These are phyloP conservation scores for Eurotiales sp. DNA, from an alignment of 2,329 filamentous ascomycete species.

Conservation along the genomic window DNA sequence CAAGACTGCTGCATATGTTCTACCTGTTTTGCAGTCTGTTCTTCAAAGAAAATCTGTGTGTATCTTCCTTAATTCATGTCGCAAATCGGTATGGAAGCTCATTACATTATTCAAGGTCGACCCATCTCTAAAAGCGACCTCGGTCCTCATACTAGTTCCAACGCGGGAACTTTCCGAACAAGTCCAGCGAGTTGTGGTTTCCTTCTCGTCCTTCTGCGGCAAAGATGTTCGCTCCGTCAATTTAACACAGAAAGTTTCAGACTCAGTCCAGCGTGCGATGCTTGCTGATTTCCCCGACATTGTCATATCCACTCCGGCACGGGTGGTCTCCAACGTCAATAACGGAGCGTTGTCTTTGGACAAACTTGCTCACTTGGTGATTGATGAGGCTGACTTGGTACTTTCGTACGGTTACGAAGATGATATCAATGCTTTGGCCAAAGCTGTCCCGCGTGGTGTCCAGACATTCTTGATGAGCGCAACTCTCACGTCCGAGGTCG, in stretches of 20 bases:
- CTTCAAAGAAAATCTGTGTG: constrained; percentile 69
- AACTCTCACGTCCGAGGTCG: constrained; percentile 82
- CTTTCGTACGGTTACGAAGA: constrained; percentile 92
- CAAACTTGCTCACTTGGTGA: constrained; percentile 70
- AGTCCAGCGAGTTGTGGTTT: constrained; percentile 72
- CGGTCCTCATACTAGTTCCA: constrained; percentile 85
- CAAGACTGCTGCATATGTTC: constrained; percentile 93
- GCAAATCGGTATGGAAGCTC: not conserved
- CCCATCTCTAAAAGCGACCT: constrained; percentile 49
- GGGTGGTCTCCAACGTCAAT: constrained; percentile 74
- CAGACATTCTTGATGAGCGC: constrained; percentile 94
- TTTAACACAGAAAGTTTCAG: constrained; percentile 83
- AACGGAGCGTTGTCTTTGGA: constrained; percentile 67
- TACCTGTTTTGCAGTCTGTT: constrained; percentile 82
- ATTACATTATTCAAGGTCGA: constrained; percentile 25
- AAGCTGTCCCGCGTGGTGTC: constrained; percentile 74
- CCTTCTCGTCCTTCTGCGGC: constrained; percentile 76
- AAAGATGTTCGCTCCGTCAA: constrained; percentile 81
- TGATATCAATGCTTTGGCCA: constrained; percentile 75
- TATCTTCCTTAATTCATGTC: constrained; percentile 8
- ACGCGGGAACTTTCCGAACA: constrained; percentile 93
- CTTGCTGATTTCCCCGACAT: constrained; percentile 84
- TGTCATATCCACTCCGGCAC: constrained; percentile 84
- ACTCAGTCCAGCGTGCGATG: constrained; percentile 81
- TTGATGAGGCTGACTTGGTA: constrained; percentile 93